phyloP scores from a whole-genome alignment of 345 rosid species.

The Eucalyptus virginea region DNA sequence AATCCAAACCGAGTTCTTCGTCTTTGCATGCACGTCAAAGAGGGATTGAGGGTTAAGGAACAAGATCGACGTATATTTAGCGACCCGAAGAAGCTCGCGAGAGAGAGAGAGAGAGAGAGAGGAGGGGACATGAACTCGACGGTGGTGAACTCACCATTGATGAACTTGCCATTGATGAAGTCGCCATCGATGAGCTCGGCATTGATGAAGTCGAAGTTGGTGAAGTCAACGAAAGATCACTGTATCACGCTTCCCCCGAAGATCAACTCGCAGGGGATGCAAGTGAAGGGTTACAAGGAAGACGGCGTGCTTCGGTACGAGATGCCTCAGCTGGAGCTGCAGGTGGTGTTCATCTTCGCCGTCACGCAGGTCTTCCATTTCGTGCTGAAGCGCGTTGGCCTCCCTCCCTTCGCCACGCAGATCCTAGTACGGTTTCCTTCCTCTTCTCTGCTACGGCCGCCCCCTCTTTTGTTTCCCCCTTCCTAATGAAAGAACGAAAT shows the following conservation, averaged over 20 bases:
- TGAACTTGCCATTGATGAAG: neutral
- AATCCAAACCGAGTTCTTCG: neutral
- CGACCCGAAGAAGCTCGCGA: neutral
- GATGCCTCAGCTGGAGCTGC: conserved; percentile 14
- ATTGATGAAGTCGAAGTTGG: neutral
- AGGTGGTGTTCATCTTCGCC: conserved; percentile 1
- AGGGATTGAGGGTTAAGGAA: neutral
- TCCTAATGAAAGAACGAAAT: neutral
- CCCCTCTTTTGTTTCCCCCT: neutral
- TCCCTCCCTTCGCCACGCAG: conserved; percentile 11
- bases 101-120: too few relatives aligned
- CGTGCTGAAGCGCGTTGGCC: conserved; percentile 1
- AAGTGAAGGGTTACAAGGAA: neutral
- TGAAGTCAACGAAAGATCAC: neutral
- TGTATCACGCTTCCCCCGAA: neutral
- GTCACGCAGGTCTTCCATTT: neutral
- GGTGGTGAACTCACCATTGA: too few relatives aligned
- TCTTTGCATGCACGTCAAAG: neutral
- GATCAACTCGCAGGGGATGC: neutral
- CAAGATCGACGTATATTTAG: neutral
- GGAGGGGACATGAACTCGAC: neutral
- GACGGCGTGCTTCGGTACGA: neutral
- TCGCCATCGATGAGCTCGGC: too few relatives aligned
- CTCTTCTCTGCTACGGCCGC: neutral
- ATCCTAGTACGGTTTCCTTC: conserved; percentile 5